Conservation (phyloP, 2,329 filamentous ascomycete genomes). For the Xylaria multiplex region DNA sequence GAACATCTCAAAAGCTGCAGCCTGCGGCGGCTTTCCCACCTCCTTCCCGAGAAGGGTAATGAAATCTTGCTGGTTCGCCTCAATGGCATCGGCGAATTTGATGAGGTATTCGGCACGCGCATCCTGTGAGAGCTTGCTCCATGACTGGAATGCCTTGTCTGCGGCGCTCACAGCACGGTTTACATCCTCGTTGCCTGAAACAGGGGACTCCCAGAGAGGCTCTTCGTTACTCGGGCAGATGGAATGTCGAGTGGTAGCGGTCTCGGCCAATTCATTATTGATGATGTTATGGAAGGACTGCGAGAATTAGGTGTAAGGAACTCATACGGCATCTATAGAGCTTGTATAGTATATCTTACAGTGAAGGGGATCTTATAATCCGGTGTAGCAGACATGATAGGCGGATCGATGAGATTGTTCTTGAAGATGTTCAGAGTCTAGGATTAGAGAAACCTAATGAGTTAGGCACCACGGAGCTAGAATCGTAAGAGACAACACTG, state of each 20-base stretch:
- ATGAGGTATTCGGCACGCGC: conserved; percentile 46
- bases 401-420: no score
- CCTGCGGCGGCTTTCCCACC: conserved; percentile 36
- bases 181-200: conserved; percentile 59
- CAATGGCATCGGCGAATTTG: conserved; percentile 38
- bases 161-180: conserved; percentile 60
- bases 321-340: no score
- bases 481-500: no score
- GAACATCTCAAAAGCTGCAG: conserved; percentile 4
- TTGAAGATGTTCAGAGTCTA: no score
- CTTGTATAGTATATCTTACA: no score
- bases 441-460: no score
- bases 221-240: conserved; percentile 61
- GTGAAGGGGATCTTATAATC: no score
- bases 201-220: conserved; percentile 59
- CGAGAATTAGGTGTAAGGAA: no score
- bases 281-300: conserved; percentile 59
- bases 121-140: conserved; percentile 52
- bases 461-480: no score
- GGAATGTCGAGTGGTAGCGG: conserved; percentile 55
- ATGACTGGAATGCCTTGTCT: conserved; percentile 58
- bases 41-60: conserved; percentile 33
- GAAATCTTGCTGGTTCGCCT: conserved; percentile 31
- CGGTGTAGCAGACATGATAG: no score
- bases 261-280: conserved; percentile 58